Evolutionary conservation across 148 eudicot genomes (phyloP).

Genomic region (Cornus suecica): DNA sequence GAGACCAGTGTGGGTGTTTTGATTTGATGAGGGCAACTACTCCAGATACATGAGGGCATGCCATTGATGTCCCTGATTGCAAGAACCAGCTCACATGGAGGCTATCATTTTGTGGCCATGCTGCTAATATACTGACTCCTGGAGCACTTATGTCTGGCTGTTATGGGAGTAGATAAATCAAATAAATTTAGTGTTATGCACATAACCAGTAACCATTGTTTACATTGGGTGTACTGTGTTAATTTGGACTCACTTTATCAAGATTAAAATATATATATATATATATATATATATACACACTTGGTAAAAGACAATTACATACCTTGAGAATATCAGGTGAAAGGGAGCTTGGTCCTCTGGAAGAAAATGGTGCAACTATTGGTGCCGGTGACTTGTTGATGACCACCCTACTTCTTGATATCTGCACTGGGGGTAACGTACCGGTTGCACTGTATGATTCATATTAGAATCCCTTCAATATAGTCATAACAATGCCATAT

Average conservation of each 20-base stretch:
- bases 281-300: too few relatives aligned
- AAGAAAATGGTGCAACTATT: conserved; percentile 33
- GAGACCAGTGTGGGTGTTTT: conserved; percentile 44
- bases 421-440: conserved; percentile 24
- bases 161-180: not conserved
- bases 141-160: conserved; percentile 57
- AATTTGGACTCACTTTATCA: too few relatives aligned
- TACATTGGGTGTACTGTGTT: too few relatives aligned
- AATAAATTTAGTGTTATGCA: not conserved
- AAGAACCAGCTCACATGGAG: conserved; percentile 32
- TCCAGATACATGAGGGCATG: conserved; percentile 54
- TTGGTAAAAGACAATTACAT: not conserved
- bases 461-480: not conserved
- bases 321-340: conserved; percentile 53
- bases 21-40: conserved; percentile 51
- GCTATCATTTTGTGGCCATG: conserved; percentile 30
- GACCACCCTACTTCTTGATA: conserved; percentile 31
- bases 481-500: not conserved
- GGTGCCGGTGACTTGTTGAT: conserved; percentile 40
- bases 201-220: too few relatives aligned
- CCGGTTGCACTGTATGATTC: not conserved
- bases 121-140: conserved; percentile 46
- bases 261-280: too few relatives aligned
- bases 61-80: conserved; percentile 52
- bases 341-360: conserved; percentile 53